Percentiles rank a stretch among this genome's conserved stretches.
phyloP scores from a whole-genome alignment of 352 stramenopile genomes.

The Phytophthora syringae region DNA sequence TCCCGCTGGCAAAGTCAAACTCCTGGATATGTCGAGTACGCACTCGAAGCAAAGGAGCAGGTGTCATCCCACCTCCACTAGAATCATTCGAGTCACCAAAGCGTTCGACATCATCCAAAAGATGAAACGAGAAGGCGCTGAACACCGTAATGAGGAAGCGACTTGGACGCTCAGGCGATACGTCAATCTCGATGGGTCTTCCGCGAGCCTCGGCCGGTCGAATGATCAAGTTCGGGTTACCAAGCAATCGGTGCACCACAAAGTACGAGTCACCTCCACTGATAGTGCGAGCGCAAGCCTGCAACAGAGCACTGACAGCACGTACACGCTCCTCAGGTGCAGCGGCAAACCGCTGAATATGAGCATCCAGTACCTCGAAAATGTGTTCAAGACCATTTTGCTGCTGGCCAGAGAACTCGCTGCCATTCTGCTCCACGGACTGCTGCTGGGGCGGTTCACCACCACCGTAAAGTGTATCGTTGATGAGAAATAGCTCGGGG shows the following conservation, averaged over 20 bases:
- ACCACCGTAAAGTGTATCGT: slow-evolving; percentile 78
- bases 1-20: slow-evolving; percentile 77
- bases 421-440: slow-evolving; percentile 7
- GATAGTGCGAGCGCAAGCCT: slow-evolving; percentile 79
- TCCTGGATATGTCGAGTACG: slow-evolving; percentile 82
- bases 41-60: slow-evolving; percentile 65
- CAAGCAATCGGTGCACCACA: slow-evolving; percentile 75
- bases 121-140: slow-evolving; percentile 80
- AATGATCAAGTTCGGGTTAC: slow-evolving; percentile 78
- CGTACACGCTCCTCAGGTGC: slow-evolving; percentile 70
- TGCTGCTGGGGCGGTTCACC: slow-evolving; percentile 54
- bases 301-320: slow-evolving; percentile 69
- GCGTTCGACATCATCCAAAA: slow-evolving; percentile 80
- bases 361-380: slow-evolving; percentile 77
- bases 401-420: slow-evolving; percentile 12
- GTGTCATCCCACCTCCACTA: slow-evolving; percentile 45
- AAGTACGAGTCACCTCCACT: slow-evolving; percentile 85
- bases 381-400: slow-evolving; percentile 76
- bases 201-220: slow-evolving; percentile 71
- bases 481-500: slow-evolving; percentile 78
- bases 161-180: slow-evolving; percentile 56
- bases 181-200: slow-evolving; percentile 77
- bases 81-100: slow-evolving; percentile 51
- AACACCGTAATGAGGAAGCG: slow-evolving; percentile 82
- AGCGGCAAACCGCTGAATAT: slow-evolving; percentile 73